Conservation (phyloP, 371 early-diverging fungal genomes). For the Mortierella sp. region DNA sequence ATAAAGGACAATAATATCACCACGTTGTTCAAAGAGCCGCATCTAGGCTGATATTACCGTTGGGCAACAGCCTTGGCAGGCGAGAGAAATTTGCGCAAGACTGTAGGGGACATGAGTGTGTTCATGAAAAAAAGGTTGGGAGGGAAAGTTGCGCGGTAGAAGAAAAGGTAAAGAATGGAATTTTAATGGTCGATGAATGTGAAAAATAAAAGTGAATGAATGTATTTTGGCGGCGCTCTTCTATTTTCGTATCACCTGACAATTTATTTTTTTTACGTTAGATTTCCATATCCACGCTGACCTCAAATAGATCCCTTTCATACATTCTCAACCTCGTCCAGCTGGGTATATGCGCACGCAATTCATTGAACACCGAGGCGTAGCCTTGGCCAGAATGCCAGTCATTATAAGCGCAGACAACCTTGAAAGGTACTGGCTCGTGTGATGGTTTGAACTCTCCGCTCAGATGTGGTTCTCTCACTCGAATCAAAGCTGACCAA, state of each 20-base stretch:
- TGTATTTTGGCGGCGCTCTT: background rate
- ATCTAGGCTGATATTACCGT: constrained; percentile 12
- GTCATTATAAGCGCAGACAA: constrained; percentile 41
- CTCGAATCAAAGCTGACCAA: constrained; percentile 36
- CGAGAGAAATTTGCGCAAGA: constrained; percentile 31
- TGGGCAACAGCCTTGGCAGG: constrained; percentile 27
- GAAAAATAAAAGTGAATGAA: background rate
- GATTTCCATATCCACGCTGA: constrained; percentile 34
- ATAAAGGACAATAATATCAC: background rate
- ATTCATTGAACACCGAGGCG: constrained; percentile 27
- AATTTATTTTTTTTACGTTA: constrained; percentile 2
- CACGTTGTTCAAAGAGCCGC: background rate
- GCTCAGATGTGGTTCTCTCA: constrained; percentile 8
- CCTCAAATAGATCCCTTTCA: constrained; percentile 17
- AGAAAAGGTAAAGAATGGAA: background rate
- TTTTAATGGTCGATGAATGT: background rate
- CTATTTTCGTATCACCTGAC: background rate
- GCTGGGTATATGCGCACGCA: constrained; percentile 33
- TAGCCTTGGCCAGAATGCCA: constrained; percentile 38
- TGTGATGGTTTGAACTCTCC: background rate
- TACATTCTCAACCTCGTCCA: constrained; percentile 33
- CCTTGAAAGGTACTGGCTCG: constrained; percentile 15
- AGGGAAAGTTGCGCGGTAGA: background rate
- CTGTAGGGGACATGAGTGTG: background rate
- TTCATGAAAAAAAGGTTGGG: background rate